phyloP scores from a whole-genome alignment of 2,329 filamentous ascomycete species.

The Colletotrichum siamense region DNA sequence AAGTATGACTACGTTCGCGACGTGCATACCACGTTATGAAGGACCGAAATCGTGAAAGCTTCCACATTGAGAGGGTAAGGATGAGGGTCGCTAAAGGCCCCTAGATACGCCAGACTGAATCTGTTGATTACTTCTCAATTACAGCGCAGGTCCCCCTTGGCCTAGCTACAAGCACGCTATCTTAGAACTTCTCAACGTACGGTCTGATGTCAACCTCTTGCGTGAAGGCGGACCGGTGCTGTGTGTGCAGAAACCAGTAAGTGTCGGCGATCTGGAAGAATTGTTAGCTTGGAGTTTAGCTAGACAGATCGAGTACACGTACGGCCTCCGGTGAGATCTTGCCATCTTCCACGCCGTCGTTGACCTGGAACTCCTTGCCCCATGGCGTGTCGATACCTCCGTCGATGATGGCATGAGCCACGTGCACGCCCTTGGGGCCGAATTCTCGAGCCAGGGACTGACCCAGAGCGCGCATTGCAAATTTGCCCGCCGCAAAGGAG shows the following conservation, averaged over 20 bases:
- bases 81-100: not conserved
- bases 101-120: not conserved
- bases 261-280: conserved; percentile 77
- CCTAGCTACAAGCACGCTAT: not conserved
- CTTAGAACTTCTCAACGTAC: conserved; percentile 77
- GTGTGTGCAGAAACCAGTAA: conserved; percentile 85
- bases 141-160: not conserved
- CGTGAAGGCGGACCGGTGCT: conserved; percentile 79
- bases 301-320: conserved; percentile 13
- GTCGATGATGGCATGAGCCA: conserved; percentile 83
- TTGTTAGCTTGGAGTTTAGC: conserved; percentile 9
- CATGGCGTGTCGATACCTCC: conserved; percentile 83
- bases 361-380: conserved; percentile 58
- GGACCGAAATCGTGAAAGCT: conserved; percentile 10
- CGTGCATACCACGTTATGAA: conserved; percentile 3
- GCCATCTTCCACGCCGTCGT: conserved; percentile 53
- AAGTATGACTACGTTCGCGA: conserved; percentile 25
- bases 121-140: not conserved
- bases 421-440: conserved; percentile 82
- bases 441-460: conserved; percentile 85
- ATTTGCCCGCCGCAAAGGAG: conserved; percentile 80
- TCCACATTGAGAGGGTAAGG: not conserved
- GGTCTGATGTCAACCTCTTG: conserved; percentile 84
- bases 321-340: conserved; percentile 80
- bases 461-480: conserved; percentile 74